Base-by-base conservation (phyloP, 805 yeast species). In the Nakazawaea ishiwadae region DNA sequence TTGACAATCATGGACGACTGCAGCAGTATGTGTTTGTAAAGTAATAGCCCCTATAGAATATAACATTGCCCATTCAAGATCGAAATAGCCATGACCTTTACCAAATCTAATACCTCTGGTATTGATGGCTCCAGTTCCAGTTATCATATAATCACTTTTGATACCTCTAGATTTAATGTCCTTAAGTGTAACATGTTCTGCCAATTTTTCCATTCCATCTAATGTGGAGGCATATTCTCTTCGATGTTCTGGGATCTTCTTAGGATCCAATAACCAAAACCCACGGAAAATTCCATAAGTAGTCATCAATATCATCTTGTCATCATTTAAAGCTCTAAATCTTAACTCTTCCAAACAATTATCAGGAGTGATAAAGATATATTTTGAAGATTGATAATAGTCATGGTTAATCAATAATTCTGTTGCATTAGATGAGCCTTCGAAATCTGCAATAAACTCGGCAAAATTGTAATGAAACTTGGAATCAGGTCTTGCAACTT, bases 121-220 rank as follows among this genome's bases (percentile, higher is more conserved):
- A 39, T 58, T 58, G 29, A 58, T 55, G 14, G 62, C 62, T 23
- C 61, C 61, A 1, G 62, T 55, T 6, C 61, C 62, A 5, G 62
- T 58, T 12, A 58, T 45, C 61, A 58, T 55, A 10, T 48, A 46
- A 37, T 53, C 55, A 9, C 55, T 48, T 24, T 42, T 33, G n/a
- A n/a, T n/a, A n/a, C n/a, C n/a, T n/a, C n/a, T n/a, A n/a, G n/a
- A n/a, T n/a, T n/a, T n/a, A n/a, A n/a, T n/a, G n/a, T n/a, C n/a
- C n/a, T n/a, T n/a, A 5, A 56, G 39, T 1, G 54, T 46, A 4
- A 53, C 40, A 17, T 45, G 59, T 11, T 34, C 24, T 12, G 45
- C 57, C 7, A 49, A 44, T 37, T 50, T 54, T 31, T 58, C 62
- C 59, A 58, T 52, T 5, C 62, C 60, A 40, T 58, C 62, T 24